A percentile compares a stretch with the other conserved stretches of the same genome.
These are phyloP conservation scores for Hexamita inflata DNA, from an alignment of 208 protist genomes.

Conservation along the genomic window DNA sequence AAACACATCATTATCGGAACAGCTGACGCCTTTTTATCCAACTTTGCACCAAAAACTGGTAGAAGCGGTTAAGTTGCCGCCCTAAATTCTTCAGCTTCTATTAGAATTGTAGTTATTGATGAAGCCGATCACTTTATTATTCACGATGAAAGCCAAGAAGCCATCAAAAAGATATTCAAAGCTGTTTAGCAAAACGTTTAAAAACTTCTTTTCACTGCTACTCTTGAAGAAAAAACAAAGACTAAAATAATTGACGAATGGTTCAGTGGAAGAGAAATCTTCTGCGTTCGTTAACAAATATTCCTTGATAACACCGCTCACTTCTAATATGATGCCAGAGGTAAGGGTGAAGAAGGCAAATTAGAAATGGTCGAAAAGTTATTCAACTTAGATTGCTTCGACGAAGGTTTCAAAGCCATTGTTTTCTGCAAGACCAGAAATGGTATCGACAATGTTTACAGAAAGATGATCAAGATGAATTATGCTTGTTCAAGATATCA, in stretches of 20 bases:
- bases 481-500: neutral
- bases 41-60: neutral
- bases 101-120: neutral
- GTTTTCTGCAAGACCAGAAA: neutral
- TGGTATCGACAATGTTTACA: neutral
- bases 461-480: neutral
- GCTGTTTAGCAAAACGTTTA: neutral
- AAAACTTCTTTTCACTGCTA: neutral
- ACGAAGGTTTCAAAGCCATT: neutral
- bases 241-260: neutral
- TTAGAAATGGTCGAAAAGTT: neutral
- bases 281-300: neutral
- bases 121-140: neutral
- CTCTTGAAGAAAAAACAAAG: neutral
- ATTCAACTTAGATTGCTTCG: neutral
- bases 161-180: neutral
- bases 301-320: neutral
- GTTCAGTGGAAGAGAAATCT: neutral
- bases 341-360: neutral
- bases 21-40: neutral
- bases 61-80: neutral
- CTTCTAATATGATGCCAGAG: neutral
- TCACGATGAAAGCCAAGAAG: neutral
- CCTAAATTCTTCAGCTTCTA: neutral
- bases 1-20: neutral